These are phyloP conservation scores for Alloteropsis semialata DNA, from an alignment of 176 grass and related monocot genomes.

Conservation along the genomic window DNA sequence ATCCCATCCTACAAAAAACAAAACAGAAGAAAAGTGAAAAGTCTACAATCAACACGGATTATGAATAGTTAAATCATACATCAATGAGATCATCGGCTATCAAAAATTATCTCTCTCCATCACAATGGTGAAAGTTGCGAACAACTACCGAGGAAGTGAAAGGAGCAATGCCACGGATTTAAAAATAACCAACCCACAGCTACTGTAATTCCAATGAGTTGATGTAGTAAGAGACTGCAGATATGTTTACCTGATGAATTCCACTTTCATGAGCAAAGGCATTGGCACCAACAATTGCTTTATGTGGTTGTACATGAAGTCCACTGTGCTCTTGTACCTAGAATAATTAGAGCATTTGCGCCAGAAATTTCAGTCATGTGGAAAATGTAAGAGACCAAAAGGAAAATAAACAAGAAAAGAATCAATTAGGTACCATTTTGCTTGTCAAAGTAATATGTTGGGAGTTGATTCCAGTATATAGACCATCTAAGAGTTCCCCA, in stretches of 20 bases:
- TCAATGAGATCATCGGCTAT: neutral
- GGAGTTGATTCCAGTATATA: constrained; percentile 87
- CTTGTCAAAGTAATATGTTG: constrained; percentile 85
- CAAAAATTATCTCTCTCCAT: neutral
- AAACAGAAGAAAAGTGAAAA: constrained; percentile 10
- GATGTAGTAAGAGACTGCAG: neutral
- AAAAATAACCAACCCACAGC: neutral
- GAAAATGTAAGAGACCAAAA: constrained; percentile 7
- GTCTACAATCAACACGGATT: neutral
- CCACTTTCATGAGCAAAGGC: constrained; percentile 99
- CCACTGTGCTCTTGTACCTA: constrained; percentile 99
- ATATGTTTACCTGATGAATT: constrained; percentile 81
- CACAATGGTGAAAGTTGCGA: neutral
- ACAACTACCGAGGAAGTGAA: neutral
- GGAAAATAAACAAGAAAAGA: neutral
- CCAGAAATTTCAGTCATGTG: neutral
- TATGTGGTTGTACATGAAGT: constrained; percentile 86
- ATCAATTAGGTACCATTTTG: constrained; percentile 68
- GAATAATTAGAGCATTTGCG: constrained; percentile 19
- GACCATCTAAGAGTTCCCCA: constrained; percentile 66
- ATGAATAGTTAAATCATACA: neutral
- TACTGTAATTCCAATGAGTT: neutral
- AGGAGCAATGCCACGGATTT: neutral
- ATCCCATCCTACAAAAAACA: constrained; percentile 81
- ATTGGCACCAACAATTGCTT: constrained; percentile 99